Conservation (phyloP, 2,329 filamentous ascomycete species). For the Penicillium sp. region DNA sequence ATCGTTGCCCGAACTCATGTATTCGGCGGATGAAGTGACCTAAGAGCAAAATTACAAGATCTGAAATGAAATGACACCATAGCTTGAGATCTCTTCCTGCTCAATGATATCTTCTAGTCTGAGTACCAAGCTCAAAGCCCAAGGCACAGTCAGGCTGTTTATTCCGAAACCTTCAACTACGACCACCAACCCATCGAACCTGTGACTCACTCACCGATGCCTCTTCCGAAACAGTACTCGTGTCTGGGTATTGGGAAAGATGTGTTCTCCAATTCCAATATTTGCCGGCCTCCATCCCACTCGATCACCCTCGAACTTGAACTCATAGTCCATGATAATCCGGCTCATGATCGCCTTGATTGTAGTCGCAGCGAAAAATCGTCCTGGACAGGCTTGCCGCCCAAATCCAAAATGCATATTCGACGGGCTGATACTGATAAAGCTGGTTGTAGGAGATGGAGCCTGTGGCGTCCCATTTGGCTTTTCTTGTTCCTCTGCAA, state of each 20-base stretch:
- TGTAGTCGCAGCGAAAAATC: constrained; percentile 30
- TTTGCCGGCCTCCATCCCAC: constrained; percentile 25
- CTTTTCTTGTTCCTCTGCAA: constrained; percentile 24
- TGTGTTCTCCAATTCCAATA: constrained; percentile 32
- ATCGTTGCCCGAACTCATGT: not conserved
- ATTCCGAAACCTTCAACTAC: not conserved
- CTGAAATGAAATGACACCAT: constrained; percentile 11
- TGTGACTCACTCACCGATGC: not conserved
- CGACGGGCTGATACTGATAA: constrained; percentile 4
- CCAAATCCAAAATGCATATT: constrained; percentile 14
- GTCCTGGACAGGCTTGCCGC: constrained; percentile 33
- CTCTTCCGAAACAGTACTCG: constrained; percentile 29
- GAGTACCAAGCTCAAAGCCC: not conserved
- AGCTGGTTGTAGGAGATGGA: constrained; percentile 6
- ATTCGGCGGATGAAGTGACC: not conserved
- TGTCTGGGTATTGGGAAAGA: constrained; percentile 27
- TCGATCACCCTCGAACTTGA: constrained; percentile 26
- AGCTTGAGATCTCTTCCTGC: not conserved
- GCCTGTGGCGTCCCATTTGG: constrained; percentile 30
- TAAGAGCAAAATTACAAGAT: not conserved
- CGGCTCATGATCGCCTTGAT: constrained; percentile 33
- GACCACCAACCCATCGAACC: not conserved
- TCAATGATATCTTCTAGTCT: not conserved
- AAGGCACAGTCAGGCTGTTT: not conserved
- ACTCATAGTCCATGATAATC: constrained; percentile 33